phyloP scores from a whole-genome alignment of 768 basidiomycete species.

The Pisolithus sp. region DNA sequence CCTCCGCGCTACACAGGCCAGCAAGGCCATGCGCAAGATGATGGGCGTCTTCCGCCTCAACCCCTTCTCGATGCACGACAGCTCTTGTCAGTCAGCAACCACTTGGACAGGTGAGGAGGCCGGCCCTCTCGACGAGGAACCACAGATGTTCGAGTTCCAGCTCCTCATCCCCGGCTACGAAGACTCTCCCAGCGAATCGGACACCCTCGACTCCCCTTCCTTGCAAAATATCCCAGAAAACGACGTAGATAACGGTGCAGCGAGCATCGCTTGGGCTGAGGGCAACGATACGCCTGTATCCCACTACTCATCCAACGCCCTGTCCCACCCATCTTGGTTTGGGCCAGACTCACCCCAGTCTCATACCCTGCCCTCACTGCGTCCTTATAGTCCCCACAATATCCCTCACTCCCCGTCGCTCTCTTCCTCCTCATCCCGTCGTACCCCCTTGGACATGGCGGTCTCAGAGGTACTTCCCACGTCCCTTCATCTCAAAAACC shows the following conservation, averaged over 20 bases:
- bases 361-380: conserved; percentile 24
- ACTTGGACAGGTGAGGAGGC: conserved; percentile 47
- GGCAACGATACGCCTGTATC: conserved; percentile 11
- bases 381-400: conserved; percentile 22
- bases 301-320: conserved; percentile 13
- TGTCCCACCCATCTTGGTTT: conserved; percentile 22
- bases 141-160: conserved; percentile 63
- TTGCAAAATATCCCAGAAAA: conserved; percentile 6
- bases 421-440: conserved; percentile 21
- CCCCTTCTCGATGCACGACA: conserved; percentile 64
- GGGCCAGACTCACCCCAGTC: conserved; percentile 22
- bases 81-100: conserved; percentile 33
- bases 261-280: conserved; percentile 16
- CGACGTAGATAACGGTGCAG: conserved; percentile 11
- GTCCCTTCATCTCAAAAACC: neutral
- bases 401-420: conserved; percentile 21
- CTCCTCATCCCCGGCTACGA: conserved; percentile 33
- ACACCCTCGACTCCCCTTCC: conserved; percentile 9
- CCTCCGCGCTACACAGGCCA: conserved; percentile 69
- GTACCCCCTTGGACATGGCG: conserved; percentile 17
- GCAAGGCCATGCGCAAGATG: conserved; percentile 63
- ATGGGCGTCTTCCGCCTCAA: conserved; percentile 76
- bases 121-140: conserved; percentile 54
- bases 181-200: conserved; percentile 11
- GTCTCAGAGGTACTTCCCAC: conserved; percentile 21